Base-by-base conservation (phyloP, 2,329 filamentous ascomycete genomes). In the Penicillium sp. region DNA sequence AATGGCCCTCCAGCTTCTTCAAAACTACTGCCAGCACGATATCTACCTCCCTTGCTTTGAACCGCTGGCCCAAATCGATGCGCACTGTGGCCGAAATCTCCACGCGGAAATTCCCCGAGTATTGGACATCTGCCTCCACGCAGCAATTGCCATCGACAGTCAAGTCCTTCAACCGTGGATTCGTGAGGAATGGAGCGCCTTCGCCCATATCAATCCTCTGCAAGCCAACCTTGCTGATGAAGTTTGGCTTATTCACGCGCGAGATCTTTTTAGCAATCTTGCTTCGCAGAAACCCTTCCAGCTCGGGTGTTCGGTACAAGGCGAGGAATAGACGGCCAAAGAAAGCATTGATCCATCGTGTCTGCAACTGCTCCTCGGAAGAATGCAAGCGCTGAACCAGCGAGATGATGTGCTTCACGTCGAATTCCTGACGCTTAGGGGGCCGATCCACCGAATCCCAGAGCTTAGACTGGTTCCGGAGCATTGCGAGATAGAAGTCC, bases 231-330 rank as follows among this genome's bases (percentile, higher is more conserved):
- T 89, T 89, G 17, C 91, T 92, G 58, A 99, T 88, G 69, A 98
- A 96, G 1, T 89, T 88, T 0, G 95, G 95, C 67, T 93, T 93
- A 69, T 96, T 95, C 28, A 96, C 94, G 37, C 95, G 87, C 1
- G 93, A 88, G 57, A 99, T 96, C 80, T 99, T 99, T 78, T 96
- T 97, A 22, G 91, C 92, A 63, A 99, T 90, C 77, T 96, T 97
- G 59, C 87, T 86, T 60, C 89, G 85, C 54, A 99, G 86, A 58
- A 91, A 86, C 47, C 88, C 84, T 72, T 96, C 90, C 15, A 97
- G 78, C 61, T 96, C 88, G 8, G 87, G 82, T 0, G 94, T 98
- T 71, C 90, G 90, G 78, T 98, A 94, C 28, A 98, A 72, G 14
- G 89, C 91, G 12, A 99, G 82, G 69, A 99, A 99, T 25, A 98